Evolutionary conservation across 805 yeast species (phyloP).

Genomic region (Brettanomyces sp.): DNA sequence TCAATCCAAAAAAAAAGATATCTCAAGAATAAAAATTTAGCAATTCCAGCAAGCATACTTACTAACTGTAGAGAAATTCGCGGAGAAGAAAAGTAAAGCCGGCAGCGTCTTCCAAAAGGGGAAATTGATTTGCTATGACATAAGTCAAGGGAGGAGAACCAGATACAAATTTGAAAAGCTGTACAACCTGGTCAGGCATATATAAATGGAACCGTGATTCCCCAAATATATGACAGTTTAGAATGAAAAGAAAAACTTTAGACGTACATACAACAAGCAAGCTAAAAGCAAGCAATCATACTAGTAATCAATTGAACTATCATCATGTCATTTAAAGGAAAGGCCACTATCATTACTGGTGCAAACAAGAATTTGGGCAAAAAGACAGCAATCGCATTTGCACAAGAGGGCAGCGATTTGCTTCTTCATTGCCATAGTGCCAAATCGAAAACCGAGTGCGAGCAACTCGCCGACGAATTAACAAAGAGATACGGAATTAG

Average conservation of each 20-base stretch:
- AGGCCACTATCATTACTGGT: constrained; percentile 11
- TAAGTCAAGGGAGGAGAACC: not conserved
- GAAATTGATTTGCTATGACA: not conserved
- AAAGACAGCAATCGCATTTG: constrained; percentile 36
- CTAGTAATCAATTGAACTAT: not conserved
- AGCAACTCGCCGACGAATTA: constrained; percentile 29
- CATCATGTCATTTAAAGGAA: constrained; percentile 6
- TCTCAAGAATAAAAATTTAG: not conserved
- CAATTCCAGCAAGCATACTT: not conserved
- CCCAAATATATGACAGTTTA: not conserved
- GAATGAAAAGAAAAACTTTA: not conserved
- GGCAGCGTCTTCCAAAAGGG: not conserved
- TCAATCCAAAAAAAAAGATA: not conserved
- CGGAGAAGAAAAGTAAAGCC: not conserved
- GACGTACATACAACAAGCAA: not conserved
- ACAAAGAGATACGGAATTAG: constrained; percentile 28
- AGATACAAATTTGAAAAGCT: not conserved
- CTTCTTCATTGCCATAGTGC: constrained; percentile 47
- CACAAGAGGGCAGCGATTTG: constrained; percentile 42
- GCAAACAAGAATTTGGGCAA: constrained; percentile 14
- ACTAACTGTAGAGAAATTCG: not conserved
- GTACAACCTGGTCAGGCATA: not conserved
- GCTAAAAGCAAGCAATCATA: not conserved
- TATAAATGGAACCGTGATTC: not conserved
- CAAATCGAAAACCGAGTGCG: constrained; percentile 27